phyloP scores from a whole-genome alignment of 164 flowering plant genomes.

The Litsea cubeba region DNA sequence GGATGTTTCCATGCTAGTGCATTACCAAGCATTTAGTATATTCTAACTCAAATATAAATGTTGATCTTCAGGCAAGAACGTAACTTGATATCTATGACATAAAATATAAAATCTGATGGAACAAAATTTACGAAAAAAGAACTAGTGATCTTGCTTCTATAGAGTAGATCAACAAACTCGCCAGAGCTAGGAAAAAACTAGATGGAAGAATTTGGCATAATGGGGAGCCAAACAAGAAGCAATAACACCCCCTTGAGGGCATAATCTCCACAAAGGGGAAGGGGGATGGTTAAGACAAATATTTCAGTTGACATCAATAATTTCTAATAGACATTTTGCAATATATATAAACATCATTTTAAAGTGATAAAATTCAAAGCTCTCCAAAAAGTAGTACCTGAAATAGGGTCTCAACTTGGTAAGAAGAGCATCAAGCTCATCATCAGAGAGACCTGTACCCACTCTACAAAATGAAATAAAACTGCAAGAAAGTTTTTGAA shows the following conservation, averaged over 20 bases:
- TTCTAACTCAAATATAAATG: too few relatives aligned
- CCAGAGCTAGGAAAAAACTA: neutral
- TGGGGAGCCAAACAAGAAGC: neutral
- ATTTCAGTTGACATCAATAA: too few relatives aligned
- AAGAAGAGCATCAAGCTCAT: constrained; percentile 74
- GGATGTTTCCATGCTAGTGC: too few relatives aligned
- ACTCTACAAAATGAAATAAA: constrained; percentile 94
- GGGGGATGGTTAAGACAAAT: too few relatives aligned
- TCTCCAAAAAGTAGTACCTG: constrained; percentile 33
- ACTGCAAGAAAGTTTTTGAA: constrained; percentile 34
- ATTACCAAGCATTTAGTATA: too few relatives aligned
- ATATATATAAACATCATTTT: too few relatives aligned
- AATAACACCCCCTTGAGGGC: too few relatives aligned
- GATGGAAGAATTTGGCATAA: neutral
- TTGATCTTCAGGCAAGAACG: neutral
- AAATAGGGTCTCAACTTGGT: constrained; percentile 89
- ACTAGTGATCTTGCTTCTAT: neutral
- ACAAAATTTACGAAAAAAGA: neutral
- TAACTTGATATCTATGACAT: neutral
- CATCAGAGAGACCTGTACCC: constrained; percentile 94
- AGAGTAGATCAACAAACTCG: neutral
- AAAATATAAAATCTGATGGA: neutral
- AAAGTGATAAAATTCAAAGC: neutral
- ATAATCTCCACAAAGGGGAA: too few relatives aligned
- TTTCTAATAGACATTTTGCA: too few relatives aligned